Base-by-base conservation (phyloP, 352 stramenopile genomes). In the Plasmopara viticola region DNA sequence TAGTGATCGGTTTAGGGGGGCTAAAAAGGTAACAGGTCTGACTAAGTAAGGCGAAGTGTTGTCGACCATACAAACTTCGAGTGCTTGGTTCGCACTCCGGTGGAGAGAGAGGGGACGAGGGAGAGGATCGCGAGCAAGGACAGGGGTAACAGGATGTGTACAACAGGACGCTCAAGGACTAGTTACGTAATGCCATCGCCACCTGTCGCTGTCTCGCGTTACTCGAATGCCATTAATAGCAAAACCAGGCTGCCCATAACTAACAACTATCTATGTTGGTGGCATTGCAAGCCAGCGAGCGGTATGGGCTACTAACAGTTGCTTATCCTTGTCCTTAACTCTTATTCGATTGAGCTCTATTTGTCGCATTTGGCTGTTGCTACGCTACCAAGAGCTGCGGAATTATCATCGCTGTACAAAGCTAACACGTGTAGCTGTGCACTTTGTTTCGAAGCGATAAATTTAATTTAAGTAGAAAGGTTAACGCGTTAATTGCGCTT, bases 31-130 rank as follows among this genome's bases (percentile, higher is more conserved):
- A 0, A 18, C 41, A 61, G 60, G 46, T 63, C 47, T 38, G 25
- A 56, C 41, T 50, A 55, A 53, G 20, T 18, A 15, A 9, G 45
- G 45, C 45, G 31, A 42, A 35, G 10, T 3, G 20, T 25, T 25
- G 20, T 25, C 20, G 20, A 3, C 1, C 20, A 61, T 70, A 70
- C 62, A 70, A 66, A 70, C 9, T 4, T 18, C 49, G 57, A 70
- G 61, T 69, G 55, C 45, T 60, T 66, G 44, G 20, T 3, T 25
- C 20, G 20, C 20, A n/a, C n/a, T n/a, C n/a, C n/a, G n/a, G n/a
- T n/a, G n/a, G n/a, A 33, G 53, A 68, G 55, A 71, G 55, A 62
- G 46, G 47, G 42, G 45, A 9, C 34, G 38, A 31, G 46, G 49
- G 60, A 60, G 44, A 59, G 55, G 48, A 62, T 40, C 6, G n/a